Conservation (phyloP, 345 rosid species). For the Litchi chinensis region DNA sequence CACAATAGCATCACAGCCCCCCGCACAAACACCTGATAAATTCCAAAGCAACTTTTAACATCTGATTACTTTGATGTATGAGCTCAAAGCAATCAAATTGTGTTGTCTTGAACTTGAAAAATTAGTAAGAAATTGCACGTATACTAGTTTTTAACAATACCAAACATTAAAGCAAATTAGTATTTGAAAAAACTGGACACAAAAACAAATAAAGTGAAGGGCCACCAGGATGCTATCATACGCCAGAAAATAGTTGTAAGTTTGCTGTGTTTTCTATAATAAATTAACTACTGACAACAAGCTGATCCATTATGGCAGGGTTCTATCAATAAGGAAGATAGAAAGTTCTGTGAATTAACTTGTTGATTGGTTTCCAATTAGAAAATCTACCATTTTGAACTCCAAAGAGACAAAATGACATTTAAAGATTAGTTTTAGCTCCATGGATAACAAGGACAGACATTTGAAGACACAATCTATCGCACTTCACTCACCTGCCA, state of each 20-base stretch:
- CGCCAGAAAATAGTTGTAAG: not conserved
- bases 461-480: not conserved
- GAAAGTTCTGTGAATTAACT: conserved; percentile 36
- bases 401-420: conserved; percentile 28
- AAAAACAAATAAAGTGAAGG: not conserved
- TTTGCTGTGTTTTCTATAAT: not conserved
- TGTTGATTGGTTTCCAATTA: conserved; percentile 57
- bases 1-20: conserved; percentile 77
- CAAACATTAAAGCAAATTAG: not conserved
- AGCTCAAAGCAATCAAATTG: not conserved
- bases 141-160: not conserved
- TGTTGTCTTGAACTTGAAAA: not conserved
- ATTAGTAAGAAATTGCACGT: not conserved
- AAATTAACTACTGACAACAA: conserved; percentile 1
- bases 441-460: not conserved
- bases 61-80: not conserved
- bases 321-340: not conserved
- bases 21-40: conserved; percentile 56
- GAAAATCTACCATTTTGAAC: conserved; percentile 75
- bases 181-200: not conserved
- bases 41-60: not conserved
- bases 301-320: not conserved
- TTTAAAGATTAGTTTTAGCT: conserved; percentile 15
- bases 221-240: not conserved
- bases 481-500: conserved; percentile 66